A percentile compares a stretch with the other conserved stretches of the same genome.
phyloP scores from a whole-genome alignment of 2,329 filamentous ascomycete genomes.

The Metarhizium album region DNA sequence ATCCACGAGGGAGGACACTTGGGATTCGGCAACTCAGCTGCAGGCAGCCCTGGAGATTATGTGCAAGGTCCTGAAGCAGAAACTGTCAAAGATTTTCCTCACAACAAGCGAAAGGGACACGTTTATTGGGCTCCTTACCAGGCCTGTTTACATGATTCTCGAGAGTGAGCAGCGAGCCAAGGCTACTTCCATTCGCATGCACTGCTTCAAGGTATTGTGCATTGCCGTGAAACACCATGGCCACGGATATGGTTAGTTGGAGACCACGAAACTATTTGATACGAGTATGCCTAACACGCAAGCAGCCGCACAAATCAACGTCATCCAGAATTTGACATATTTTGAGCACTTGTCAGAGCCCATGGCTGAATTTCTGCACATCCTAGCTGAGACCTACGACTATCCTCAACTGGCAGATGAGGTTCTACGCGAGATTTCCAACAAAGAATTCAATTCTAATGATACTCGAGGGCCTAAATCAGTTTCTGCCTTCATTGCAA shows the following conservation, averaged over 20 bases:
- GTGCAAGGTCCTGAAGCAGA: slow-evolving; percentile 91
- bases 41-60: slow-evolving; percentile 85
- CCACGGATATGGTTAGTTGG: slow-evolving; percentile 71
- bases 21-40: slow-evolving; percentile 84
- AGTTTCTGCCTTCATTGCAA: slow-evolving; percentile 85
- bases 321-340: slow-evolving; percentile 94
- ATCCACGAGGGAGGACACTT: slow-evolving; percentile 66
- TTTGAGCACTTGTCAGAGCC: slow-evolving; percentile 98
- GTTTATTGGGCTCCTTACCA: slow-evolving; percentile 82
- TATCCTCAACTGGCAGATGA: slow-evolving; percentile 93
- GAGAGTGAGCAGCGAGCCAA: slow-evolving; percentile 93
- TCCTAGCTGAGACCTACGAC: slow-evolving; percentile 93
- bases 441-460: slow-evolving; percentile 96
- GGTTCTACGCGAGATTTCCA: slow-evolving; percentile 84
- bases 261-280: neutral
- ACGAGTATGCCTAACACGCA: slow-evolving; percentile 15
- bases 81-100: slow-evolving; percentile 84
- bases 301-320: slow-evolving; percentile 85
- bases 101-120: slow-evolving; percentile 95
- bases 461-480: slow-evolving; percentile 94
- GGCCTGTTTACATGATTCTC: slow-evolving; percentile 85
- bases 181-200: slow-evolving; percentile 81
- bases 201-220: slow-evolving; percentile 93
- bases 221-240: slow-evolving; percentile 97
- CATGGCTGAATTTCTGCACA: slow-evolving; percentile 97